These are phyloP conservation scores for Mytilinidion resinicola DNA, from an alignment of 495 filamentous ascomycete genomes.

Conservation along the genomic window DNA sequence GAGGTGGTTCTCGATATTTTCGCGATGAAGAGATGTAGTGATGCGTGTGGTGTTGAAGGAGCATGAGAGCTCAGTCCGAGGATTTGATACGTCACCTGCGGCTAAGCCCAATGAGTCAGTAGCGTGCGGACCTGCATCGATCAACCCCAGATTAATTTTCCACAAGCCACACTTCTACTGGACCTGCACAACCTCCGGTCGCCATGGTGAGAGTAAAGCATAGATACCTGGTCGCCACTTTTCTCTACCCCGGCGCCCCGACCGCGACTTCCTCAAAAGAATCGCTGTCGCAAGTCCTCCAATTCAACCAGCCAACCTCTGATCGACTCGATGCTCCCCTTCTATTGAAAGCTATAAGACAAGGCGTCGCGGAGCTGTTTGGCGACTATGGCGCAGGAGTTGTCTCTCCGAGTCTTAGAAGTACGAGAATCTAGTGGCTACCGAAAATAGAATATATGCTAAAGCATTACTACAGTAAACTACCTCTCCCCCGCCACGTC, in stretches of 20 bases:
- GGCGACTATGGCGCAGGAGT: slow-evolving; percentile 87
- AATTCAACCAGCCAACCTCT: slow-evolving; percentile 70
- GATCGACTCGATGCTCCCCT: slow-evolving; percentile 55
- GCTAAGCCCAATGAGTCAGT: no score
- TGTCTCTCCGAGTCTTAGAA: slow-evolving; percentile 52
- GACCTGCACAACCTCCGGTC: not conserved
- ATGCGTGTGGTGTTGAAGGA: no score
- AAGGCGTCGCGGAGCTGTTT: slow-evolving; percentile 64
- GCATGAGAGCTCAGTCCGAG: no score
- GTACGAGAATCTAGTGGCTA: slow-evolving; percentile 38
- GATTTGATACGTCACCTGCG: no score
- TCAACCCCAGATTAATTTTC: no score
- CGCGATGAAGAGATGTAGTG: no score
- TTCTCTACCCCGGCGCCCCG: slow-evolving; percentile 63
- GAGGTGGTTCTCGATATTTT: no score
- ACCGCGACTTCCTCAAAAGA: slow-evolving; percentile 29
- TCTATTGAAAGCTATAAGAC: slow-evolving; percentile 61
- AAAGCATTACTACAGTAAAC: slow-evolving; percentile 57
- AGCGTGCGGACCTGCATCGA: no score
- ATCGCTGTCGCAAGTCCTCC: slow-evolving; percentile 49
- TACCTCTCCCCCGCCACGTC: slow-evolving; percentile 90
- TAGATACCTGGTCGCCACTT: slow-evolving; percentile 86
- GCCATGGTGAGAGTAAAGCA: slow-evolving; percentile 86
- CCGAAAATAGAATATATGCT: not conserved
- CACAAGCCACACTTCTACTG: no score